These are phyloP conservation scores for Adansonia grandidieri DNA, from an alignment of 441 rosid genomes.

Conservation along the genomic window DNA sequence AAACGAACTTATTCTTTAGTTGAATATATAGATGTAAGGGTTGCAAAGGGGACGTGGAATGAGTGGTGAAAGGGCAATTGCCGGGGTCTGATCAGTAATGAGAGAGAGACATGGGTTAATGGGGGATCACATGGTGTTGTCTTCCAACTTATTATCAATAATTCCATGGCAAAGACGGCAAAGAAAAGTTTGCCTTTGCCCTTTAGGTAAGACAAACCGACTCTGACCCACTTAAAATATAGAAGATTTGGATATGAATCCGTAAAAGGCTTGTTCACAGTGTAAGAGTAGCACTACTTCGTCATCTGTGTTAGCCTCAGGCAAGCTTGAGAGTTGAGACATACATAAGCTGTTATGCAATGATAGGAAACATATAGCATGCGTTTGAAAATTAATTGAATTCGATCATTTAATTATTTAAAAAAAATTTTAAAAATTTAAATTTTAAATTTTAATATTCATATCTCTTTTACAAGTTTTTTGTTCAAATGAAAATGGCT, in stretches of 20 bases:
- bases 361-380: background rate
- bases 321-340: background rate
- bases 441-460: no score
- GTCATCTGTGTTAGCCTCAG: background rate
- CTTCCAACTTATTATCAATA: background rate
- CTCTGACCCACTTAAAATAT: no score
- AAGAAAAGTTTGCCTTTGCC: background rate
- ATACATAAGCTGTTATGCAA: background rate
- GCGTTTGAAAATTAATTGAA: background rate
- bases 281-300: background rate
- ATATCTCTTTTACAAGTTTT: no score
- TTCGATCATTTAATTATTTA: background rate
- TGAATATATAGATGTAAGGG: constrained; percentile 7
- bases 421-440: background rate
- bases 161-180: background rate
- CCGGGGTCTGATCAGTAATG: background rate
- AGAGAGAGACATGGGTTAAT: background rate
- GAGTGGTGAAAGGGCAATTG: background rate
- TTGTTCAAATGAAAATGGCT: no score
- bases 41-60: background rate
- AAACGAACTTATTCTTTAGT: background rate
- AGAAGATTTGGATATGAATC: no score
- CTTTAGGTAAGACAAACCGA: background rate
- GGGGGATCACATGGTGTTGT: constrained; percentile 20
- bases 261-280: background rate